Evolutionary conservation across 1,139 yeast species (phyloP), one percentile per base, ranked within the genome.

Genomic region (Trichomonascaceae sp.): DNA sequence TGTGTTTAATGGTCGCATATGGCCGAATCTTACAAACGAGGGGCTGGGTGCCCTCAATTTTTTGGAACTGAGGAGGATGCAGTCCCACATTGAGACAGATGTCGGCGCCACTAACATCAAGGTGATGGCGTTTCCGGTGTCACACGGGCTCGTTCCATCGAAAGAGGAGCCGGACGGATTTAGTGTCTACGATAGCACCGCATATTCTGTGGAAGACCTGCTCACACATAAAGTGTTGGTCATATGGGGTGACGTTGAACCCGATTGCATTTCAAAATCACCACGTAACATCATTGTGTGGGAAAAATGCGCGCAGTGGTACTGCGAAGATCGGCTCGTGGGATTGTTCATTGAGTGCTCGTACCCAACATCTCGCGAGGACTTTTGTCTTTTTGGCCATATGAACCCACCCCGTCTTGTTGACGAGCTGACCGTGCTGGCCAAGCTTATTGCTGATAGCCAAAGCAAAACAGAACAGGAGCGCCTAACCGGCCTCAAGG

Each of bases 191-290:
- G 45, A 52, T 16, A 64, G 71, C 27, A 67, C 77, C 14, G 74
- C 77, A 8, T 77, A 63, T 48, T 55, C 76, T 17, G 52, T 77
- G 23, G 47, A 59, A n/a, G 60, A 69, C 48, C 38, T 45, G 2
- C 27, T 36, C 0, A 45, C 59, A 1, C 44, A 53, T 11, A 45
- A 60, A n/a, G 55, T 59, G 22, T 34, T 81, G 4, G 52, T 80
- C 13, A 56, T 78, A 3, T 82, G 81, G 64, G 95, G 95, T 1
- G 94, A 82, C 51, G 73, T 81, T 34, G 93, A 82, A 51, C 69
- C 81, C 29, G 93, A 81, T 51, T 27, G 49, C 4, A 53, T 64
- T 0, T 68, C 78, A 6, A 49, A 54, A 2, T 45, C 58, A 4
- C 49, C 62, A 15, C 58, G 60, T 9, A 76, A 79, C 46, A 40